A percentile compares a stretch with the other conserved stretches of the same genome.
Conservation (phyloP, 768 basidiomycete genomes). For the Dentipellis fragilis region DNA sequence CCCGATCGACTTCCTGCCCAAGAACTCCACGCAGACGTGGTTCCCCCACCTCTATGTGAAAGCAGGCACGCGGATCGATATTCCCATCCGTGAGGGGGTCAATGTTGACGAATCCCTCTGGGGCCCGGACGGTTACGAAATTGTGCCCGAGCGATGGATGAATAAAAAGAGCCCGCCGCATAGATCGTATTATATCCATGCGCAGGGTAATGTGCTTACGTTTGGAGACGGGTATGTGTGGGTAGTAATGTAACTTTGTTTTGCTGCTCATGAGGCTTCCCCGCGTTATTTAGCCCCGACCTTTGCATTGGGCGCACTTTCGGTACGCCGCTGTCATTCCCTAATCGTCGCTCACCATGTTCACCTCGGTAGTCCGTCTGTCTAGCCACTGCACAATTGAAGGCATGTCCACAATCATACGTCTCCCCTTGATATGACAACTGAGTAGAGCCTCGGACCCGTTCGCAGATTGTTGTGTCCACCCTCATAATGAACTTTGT, state of each 20-base stretch:
- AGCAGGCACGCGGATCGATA: constrained; percentile 4
- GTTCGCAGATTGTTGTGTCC: constrained; percentile 5
- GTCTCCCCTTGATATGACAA: too few relatives aligned
- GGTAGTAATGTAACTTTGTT: too few relatives aligned
- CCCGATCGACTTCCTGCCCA: too few relatives aligned
- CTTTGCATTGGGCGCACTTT: constrained; percentile 7
- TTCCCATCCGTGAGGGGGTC: constrained; percentile 11
- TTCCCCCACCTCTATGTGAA: too few relatives aligned
- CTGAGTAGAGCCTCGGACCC: too few relatives aligned
- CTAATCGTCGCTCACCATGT: neutral
- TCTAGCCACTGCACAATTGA: constrained; percentile 9
- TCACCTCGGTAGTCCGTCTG: too few relatives aligned
- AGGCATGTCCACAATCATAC: neutral
- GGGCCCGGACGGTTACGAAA: constrained; percentile 7
- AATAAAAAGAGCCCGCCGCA: neutral
- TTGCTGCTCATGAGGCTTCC: too few relatives aligned
- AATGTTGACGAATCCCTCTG: constrained; percentile 8
- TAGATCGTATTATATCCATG: neutral
- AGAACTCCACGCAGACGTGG: too few relatives aligned
- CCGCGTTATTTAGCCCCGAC: constrained; percentile 3
- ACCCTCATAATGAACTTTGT: constrained; percentile 2
- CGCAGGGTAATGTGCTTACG: constrained; percentile 6
- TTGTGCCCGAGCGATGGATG: constrained; percentile 14
- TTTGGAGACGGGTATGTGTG: constrained; percentile 9
- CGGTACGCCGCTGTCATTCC: neutral